Evolutionary conservation across 116 monocot species (phyloP).

Genomic region (Iris pallida): DNA sequence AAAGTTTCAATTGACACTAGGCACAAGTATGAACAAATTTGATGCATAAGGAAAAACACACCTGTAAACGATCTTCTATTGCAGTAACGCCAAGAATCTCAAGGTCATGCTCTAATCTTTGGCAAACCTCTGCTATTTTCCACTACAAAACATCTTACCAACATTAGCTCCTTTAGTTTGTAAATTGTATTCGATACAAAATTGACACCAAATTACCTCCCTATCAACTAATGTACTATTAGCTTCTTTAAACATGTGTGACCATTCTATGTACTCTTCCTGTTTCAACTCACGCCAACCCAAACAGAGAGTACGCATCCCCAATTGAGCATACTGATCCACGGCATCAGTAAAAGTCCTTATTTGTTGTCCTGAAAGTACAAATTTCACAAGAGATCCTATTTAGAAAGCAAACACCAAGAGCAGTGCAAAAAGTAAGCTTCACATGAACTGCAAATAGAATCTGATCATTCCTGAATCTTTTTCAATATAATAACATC

Average conservation of each 20-base stretch:
- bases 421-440: no score
- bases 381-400: no score
- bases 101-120: slow-evolving; percentile 81
- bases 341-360: slow-evolving; percentile 17
- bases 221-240: slow-evolving; percentile 80
- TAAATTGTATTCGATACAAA: neutral
- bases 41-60: slow-evolving; percentile 6
- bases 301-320: slow-evolving; percentile 79
- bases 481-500: no score
- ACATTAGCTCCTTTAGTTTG: slow-evolving; percentile 8
- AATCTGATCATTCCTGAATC: no score
- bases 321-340: slow-evolving; percentile 88
- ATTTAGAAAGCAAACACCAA: no score
- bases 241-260: slow-evolving; percentile 79
- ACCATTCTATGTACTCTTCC: slow-evolving; percentile 89
- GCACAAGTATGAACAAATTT: neutral
- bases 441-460: no score
- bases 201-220: slow-evolving; percentile 46
- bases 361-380: neutral
- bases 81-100: slow-evolving; percentile 95
- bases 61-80: slow-evolving; percentile 96
- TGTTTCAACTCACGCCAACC: slow-evolving; percentile 82
- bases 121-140: slow-evolving; percentile 91
- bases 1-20: neutral
- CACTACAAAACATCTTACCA: slow-evolving; percentile 35